Percentiles rank a stretch among this genome's conserved stretches.
phyloP scores from a whole-genome alignment of 257 asterid genomes.

The Mitragyna speciosa region DNA sequence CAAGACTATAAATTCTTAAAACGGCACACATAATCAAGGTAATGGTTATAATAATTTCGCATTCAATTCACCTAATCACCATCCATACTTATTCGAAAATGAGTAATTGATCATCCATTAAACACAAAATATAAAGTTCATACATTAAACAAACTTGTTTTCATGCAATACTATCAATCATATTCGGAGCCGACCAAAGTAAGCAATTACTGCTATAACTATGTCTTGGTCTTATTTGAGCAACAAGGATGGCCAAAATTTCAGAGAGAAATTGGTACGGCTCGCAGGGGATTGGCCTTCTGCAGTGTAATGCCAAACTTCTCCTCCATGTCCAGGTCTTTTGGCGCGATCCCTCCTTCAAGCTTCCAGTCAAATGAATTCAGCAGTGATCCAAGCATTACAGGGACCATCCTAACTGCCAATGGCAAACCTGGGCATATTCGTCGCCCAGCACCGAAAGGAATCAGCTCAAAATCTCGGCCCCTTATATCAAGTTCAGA shows the following conservation, averaged over 20 bases:
- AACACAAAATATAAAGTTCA: not conserved
- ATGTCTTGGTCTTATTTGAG: not conserved
- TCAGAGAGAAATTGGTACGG: slow-evolving; percentile 19
- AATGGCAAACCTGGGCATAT: slow-evolving; percentile 37
- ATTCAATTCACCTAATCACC: no score
- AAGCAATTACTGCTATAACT: not conserved
- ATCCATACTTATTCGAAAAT: no score
- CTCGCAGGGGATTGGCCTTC: slow-evolving; percentile 26
- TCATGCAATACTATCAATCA: not conserved
- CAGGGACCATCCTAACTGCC: slow-evolving; percentile 27
- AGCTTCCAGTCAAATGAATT: slow-evolving; percentile 37
- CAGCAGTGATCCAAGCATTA: slow-evolving; percentile 29
- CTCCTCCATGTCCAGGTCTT: slow-evolving; percentile 35
- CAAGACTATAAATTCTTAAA: no score
- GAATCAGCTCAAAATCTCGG: slow-evolving; percentile 33
- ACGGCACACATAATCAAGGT: no score
- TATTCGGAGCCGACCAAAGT: not conserved
- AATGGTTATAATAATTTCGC: no score
- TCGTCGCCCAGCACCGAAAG: slow-evolving; percentile 41
- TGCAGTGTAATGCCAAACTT: slow-evolving; percentile 35
- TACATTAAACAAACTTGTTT: not conserved
- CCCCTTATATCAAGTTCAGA: slow-evolving; percentile 33
- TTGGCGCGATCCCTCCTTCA: slow-evolving; percentile 24
- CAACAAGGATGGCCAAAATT: not conserved
- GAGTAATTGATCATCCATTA: not conserved